Conservation (phyloP, 345 rosid species). For the Draba incana region DNA sequence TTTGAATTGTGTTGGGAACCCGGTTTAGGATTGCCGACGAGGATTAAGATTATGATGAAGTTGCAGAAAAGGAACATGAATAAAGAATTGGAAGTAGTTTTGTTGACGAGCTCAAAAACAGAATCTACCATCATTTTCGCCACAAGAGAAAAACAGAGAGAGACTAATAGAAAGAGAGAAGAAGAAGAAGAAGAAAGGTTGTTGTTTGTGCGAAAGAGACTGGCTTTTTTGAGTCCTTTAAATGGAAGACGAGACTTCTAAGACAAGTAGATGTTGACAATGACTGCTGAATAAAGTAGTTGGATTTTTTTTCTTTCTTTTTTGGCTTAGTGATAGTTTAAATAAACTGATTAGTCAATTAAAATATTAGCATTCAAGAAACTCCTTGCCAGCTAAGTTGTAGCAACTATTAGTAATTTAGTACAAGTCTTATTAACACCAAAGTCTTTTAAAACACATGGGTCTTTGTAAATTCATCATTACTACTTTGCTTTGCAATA, state of each 20-base stretch:
- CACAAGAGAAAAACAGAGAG: slow-evolving; percentile 9
- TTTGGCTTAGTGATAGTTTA: neutral
- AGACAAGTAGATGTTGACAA: slow-evolving; percentile 33
- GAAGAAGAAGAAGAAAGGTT: neutral
- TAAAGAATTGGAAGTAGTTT: slow-evolving; percentile 34
- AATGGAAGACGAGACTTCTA: slow-evolving; percentile 25
- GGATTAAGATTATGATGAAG: slow-evolving; percentile 38
- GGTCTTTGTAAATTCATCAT: slow-evolving; percentile 2
- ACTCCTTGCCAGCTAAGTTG: slow-evolving; percentile 41
- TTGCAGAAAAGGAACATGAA: slow-evolving; percentile 44
- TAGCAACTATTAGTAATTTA: neutral
- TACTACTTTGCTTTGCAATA: no score
- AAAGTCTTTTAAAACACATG: slow-evolving; percentile 17
- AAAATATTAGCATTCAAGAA: neutral
- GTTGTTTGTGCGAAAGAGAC: slow-evolving; percentile 21
- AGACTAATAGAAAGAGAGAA: neutral
- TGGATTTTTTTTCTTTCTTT: neutral
- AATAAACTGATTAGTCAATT: slow-evolving; percentile 8
- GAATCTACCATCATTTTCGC: slow-evolving; percentile 33
- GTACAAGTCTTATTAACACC: neutral
- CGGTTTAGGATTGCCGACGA: slow-evolving; percentile 33
- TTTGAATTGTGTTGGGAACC: neutral
- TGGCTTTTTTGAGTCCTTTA: slow-evolving; percentile 14
- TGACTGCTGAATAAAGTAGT: slow-evolving; percentile 31
- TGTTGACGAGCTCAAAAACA: slow-evolving; percentile 30